These are phyloP conservation scores for Andrographis paniculata DNA, from an alignment of 305 asterid species.

Conservation along the genomic window DNA sequence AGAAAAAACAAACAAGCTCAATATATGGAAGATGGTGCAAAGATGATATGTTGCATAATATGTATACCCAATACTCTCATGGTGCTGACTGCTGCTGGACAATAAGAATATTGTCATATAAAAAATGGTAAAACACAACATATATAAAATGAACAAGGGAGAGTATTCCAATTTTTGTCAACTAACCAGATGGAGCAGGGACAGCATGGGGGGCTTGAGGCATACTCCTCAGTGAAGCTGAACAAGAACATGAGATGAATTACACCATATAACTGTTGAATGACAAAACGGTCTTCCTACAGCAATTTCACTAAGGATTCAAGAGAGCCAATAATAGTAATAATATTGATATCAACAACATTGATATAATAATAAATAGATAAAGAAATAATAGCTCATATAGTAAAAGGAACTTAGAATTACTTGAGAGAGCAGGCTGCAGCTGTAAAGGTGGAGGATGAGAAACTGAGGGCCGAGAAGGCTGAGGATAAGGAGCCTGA, in stretches of 20 bases:
- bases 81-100: too few species aligned
- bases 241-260: slow-evolving; percentile 13
- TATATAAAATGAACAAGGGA: background rate
- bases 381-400: too few species aligned
- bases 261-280: slow-evolving; percentile 16
- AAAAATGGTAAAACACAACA: too few species aligned
- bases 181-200: slow-evolving; percentile 59
- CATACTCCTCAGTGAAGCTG: slow-evolving; percentile 41
- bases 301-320: too few species aligned
- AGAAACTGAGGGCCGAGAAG: slow-evolving; percentile 16
- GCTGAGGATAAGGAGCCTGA: slow-evolving; percentile 18
- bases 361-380: background rate
- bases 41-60: too few species aligned
- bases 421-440: slow-evolving; percentile 38
- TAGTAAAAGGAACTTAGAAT: background rate
- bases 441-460: slow-evolving; percentile 8
- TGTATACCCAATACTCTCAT: too few species aligned
- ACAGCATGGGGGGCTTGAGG: slow-evolving; percentile 51
- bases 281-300: background rate
- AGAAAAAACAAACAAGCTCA: background rate
- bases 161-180: slow-evolving; percentile 1
- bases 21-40: background rate
- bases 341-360: too few species aligned
- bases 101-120: too few species aligned
- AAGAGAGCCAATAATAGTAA: too few species aligned